phyloP scores from a whole-genome alignment of 768 basidiomycete genomes.

The Termitomyces sp. region DNA sequence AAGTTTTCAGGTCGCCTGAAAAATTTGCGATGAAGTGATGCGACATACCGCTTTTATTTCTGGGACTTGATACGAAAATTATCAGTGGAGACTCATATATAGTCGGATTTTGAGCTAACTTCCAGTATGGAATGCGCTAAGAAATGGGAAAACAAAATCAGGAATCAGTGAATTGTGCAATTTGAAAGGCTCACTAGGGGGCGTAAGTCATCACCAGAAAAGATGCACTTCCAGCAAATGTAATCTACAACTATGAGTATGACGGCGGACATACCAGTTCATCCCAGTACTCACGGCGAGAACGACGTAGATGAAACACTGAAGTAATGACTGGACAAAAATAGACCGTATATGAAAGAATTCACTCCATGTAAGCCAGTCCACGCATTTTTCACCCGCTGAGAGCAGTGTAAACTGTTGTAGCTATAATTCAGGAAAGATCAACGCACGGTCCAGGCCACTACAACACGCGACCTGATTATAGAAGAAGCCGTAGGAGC shows the following conservation, averaged over 20 bases:
- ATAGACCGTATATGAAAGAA: conserved; percentile 48
- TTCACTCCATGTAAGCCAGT: conserved; percentile 69
- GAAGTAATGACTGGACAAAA: conserved; percentile 56
- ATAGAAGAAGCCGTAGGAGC: conserved; percentile 65
- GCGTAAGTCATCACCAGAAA: conserved; percentile 61
- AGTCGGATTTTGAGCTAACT: conserved; percentile 38
- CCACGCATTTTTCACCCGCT: conserved; percentile 64
- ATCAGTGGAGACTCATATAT: not conserved
- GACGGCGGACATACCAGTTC: not conserved
- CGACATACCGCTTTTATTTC: conserved; percentile 69
- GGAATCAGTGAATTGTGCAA: not conserved
- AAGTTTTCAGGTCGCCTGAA: not conserved
- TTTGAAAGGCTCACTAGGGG: conserved; percentile 49
- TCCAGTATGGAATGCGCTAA: conserved; percentile 74
- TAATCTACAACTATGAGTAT: conserved; percentile 33
- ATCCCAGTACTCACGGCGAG: conserved; percentile 45
- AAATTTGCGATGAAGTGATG: not conserved
- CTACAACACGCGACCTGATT: conserved; percentile 69
- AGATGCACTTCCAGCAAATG: conserved; percentile 60
- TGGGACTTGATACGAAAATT: conserved; percentile 41
- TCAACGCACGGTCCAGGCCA: conserved; percentile 51
- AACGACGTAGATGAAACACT: conserved; percentile 58
- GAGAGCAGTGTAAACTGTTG: conserved; percentile 5
- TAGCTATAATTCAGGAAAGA: not conserved
- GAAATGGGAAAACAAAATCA: conserved; percentile 2